phyloP scores from a whole-genome alignment of 139 green algal species.

The Chlorokybus atmophyticus region DNA sequence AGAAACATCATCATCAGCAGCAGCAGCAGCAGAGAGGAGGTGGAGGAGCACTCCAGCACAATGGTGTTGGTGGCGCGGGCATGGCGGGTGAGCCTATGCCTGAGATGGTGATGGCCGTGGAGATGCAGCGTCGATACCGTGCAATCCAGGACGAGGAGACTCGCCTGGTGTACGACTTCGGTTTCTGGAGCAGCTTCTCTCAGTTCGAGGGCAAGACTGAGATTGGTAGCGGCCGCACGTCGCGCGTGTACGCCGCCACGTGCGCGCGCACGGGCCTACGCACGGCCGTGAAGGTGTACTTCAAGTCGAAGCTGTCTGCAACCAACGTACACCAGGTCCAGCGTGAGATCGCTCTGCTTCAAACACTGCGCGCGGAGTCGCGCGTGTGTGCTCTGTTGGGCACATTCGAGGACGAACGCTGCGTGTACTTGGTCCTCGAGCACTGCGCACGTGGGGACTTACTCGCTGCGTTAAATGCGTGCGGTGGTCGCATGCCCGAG shows the following conservation, averaged over 20 bases:
- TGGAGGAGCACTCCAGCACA: no score
- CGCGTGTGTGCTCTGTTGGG: neutral
- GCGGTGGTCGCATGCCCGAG: slow-evolving; percentile 50
- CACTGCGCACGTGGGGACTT: slow-evolving; percentile 59
- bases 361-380: neutral
- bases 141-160: no score
- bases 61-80: no score
- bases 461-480: slow-evolving; percentile 53
- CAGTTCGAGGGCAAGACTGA: neutral
- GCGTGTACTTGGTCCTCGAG: slow-evolving; percentile 72
- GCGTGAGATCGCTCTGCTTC: slow-evolving; percentile 1
- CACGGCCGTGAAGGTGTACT: slow-evolving; percentile 10
- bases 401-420: slow-evolving; percentile 55
- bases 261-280: neutral
- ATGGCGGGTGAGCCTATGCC: no score
- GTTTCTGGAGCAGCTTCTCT: neutral
- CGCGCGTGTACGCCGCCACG: neutral
- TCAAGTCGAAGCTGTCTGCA: neutral
- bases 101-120: no score
- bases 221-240: neutral
- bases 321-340: slow-evolving; percentile 5
- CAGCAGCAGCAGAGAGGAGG: no score
- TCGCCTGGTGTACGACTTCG: no score
- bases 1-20: no score
- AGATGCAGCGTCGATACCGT: no score